phyloP scores from a whole-genome alignment of 176 grass and related monocot species.

The Cenchrus purpureus region DNA sequence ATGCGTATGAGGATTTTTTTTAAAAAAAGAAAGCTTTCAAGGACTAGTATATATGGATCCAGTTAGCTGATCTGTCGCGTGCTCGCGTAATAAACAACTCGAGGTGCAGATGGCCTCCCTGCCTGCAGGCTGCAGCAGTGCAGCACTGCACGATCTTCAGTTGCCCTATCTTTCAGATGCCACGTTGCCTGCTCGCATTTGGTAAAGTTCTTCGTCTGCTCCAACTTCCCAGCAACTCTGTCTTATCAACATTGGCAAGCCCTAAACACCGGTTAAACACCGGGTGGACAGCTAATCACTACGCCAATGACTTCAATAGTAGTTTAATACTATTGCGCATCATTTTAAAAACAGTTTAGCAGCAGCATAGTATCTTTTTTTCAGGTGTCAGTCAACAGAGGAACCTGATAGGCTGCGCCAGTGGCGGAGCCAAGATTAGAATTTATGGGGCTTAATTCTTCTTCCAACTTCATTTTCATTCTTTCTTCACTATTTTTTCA shows the following conservation, averaged over 20 bases:
- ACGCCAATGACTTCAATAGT: neutral
- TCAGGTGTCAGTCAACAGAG: slow-evolving; percentile 38
- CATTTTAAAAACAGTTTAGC: neutral
- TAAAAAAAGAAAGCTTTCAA: too few relatives aligned
- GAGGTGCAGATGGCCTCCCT: neutral
- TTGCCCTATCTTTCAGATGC: neutral
- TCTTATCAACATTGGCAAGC: neutral
- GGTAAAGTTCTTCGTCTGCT: neutral
- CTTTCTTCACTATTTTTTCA: too few relatives aligned
- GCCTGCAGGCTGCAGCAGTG: too few relatives aligned
- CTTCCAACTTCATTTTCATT: too few relatives aligned
- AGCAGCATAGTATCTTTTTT: neutral
- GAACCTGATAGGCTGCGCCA: slow-evolving; percentile 35
- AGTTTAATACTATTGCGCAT: neutral
- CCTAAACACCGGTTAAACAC: neutral
- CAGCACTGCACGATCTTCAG: neutral
- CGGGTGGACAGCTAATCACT: neutral
- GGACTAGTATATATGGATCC: too few relatives aligned
- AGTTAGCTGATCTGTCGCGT: neutral
- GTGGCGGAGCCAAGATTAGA: too few relatives aligned
- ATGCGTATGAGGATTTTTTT: too few relatives aligned
- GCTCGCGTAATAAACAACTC: neutral
- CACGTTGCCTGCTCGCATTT: neutral
- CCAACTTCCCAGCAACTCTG: neutral
- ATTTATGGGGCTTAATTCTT: too few relatives aligned